Base-by-base conservation (phyloP, 768 basidiomycete genomes). In the Lactarius hengduanensis region DNA sequence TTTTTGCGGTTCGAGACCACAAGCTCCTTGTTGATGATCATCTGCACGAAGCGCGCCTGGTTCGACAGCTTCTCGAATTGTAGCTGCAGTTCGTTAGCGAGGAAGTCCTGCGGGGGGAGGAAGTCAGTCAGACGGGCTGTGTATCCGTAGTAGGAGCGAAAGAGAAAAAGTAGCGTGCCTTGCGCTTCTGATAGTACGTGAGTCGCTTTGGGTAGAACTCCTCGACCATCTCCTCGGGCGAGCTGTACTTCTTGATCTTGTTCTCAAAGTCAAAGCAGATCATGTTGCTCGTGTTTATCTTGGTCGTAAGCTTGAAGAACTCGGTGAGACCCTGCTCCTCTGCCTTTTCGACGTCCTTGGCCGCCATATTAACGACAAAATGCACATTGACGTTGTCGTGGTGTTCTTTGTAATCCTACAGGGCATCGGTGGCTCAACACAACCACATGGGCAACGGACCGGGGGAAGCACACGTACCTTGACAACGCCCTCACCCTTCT, bases 191-290 rank as follows among this genome's bases (percentile, higher is more conserved):
- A 75, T 99, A 99, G 77, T 85, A 94, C 32, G 91, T 87, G 69
- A 99, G 78, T 18, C 97, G 86, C 63, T 87, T 79, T 32, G 92
- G 91, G 74, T 92, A 99, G 75, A 97, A 99, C 45, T 97, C 96
- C 69, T 92, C 88, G 55, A 98, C 76, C 61, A 99, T 92, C 70
- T 95, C 90, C 74, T 98, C 97, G 0, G 97, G 86, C 0, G 88
- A 84, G 20, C 84, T 80, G 76, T 98, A 98, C 78, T 89, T 96
- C 79, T 89, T 94, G 79, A 99, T 96, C 80, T 96, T 97, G 71
- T 93, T 90, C 20, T 96, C 91, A 67, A 92, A 85, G 77, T 99
- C 96, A 76, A 99, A 99, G 78, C 94, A 95, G 20, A 98, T 97
- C 97, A 99, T 98, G 79, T 99, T 99, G 75, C 86, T 84, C 18